Evolutionary conservation across 1,139 yeast species (phyloP).

Genomic region (Suhomyces terraborum): DNA sequence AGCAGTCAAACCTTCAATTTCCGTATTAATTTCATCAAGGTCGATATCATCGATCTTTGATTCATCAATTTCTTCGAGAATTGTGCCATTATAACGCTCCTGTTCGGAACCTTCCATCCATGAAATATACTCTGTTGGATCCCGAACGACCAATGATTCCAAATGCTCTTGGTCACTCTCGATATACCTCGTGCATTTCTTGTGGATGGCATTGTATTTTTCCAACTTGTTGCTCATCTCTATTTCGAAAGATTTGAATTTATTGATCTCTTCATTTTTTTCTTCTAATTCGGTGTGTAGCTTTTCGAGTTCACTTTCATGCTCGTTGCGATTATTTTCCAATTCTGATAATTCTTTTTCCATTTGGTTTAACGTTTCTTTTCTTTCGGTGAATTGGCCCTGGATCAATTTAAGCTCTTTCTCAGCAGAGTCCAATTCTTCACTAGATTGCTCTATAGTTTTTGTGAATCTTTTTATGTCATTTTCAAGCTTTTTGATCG

Average conservation of each 20-base stretch:
- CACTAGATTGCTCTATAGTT: slow-evolving; percentile 45
- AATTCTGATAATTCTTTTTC: slow-evolving; percentile 29
- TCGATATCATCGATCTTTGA: slow-evolving; percentile 58
- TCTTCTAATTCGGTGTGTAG: slow-evolving; percentile 52
- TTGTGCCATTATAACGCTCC: slow-evolving; percentile 35
- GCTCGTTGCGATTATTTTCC: slow-evolving; percentile 32
- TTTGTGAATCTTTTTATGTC: slow-evolving; percentile 60
- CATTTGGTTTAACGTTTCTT: slow-evolving; percentile 34
- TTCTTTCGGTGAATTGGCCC: slow-evolving; percentile 36
- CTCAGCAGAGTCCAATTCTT: slow-evolving; percentile 34
- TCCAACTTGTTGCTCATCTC: slow-evolving; percentile 69
- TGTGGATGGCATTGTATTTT: slow-evolving; percentile 48
- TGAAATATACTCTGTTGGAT: slow-evolving; percentile 49
- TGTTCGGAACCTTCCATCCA: slow-evolving; percentile 52
- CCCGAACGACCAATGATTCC: slow-evolving; percentile 49
- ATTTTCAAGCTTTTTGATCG: slow-evolving; percentile 65
- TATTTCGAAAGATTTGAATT: slow-evolving; percentile 66
- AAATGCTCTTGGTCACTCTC: slow-evolving; percentile 42
- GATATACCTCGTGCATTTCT: slow-evolving; percentile 42
- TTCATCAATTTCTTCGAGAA: slow-evolving; percentile 45
- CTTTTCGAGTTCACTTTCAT: slow-evolving; percentile 39
- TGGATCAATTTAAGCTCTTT: slow-evolving; percentile 33
- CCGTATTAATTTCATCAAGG: slow-evolving; percentile 49
- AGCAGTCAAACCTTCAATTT: slow-evolving; percentile 58
- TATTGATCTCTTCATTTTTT: slow-evolving; percentile 55